phyloP scores from a whole-genome alignment of 805 yeast species.

The Ogataea sp. region DNA sequence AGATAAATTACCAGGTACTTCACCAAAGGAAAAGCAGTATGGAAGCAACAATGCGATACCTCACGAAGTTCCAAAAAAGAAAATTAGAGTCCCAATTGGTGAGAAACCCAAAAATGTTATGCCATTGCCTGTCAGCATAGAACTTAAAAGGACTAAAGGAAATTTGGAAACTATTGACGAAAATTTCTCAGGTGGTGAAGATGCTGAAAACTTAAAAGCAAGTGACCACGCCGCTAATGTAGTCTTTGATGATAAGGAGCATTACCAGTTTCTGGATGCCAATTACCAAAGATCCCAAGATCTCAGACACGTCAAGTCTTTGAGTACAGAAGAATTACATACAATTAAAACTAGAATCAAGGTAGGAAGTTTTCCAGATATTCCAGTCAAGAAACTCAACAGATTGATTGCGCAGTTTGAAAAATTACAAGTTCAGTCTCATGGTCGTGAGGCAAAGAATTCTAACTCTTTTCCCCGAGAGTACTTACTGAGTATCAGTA shows the following conservation, averaged over 20 bases:
- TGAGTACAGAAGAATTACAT: background rate
- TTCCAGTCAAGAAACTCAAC: background rate
- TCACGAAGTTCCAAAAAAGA: background rate
- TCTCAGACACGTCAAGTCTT: background rate
- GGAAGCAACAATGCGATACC: background rate
- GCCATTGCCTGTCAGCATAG: too few species aligned
- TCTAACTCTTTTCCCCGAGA: background rate
- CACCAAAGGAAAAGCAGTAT: background rate
- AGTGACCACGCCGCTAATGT: background rate
- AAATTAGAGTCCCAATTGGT: background rate
- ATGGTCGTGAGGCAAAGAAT: background rate
- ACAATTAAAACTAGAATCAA: background rate
- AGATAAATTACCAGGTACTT: background rate
- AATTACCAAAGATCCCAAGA: background rate
- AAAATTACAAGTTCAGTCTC: background rate
- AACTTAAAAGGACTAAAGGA: too few species aligned
- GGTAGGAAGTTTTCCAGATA: background rate
- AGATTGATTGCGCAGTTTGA: background rate
- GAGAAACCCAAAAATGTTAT: background rate
- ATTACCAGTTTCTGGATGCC: background rate
- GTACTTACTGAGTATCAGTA: background rate
- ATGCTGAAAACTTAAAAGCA: background rate
- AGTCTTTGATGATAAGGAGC: background rate
- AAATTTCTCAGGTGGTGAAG: background rate
- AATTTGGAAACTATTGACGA: background rate